phyloP scores from a whole-genome alignment of 768 basidiomycete genomes.

The Boletus rubescentipes region DNA sequence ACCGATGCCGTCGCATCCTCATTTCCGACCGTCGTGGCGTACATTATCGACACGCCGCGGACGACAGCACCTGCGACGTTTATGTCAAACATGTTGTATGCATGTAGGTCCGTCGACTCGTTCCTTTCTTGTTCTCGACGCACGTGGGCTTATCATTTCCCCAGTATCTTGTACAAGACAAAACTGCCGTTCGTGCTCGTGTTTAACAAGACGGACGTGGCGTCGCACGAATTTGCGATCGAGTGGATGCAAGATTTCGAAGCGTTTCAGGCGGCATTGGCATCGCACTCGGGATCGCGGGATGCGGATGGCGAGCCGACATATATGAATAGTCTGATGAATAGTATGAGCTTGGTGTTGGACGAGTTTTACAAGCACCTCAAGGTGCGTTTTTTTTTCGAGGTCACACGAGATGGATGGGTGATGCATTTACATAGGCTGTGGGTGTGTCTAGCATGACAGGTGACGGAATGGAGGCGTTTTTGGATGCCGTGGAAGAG shows the following conservation, averaged over 20 bases:
- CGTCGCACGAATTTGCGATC: slow-evolving; percentile 85
- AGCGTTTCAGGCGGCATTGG: slow-evolving; percentile 85
- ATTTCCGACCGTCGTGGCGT: slow-evolving; percentile 92
- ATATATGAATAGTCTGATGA: slow-evolving; percentile 99
- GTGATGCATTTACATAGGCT: slow-evolving; percentile 52
- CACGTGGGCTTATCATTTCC: background rate
- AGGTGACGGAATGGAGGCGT: slow-evolving; percentile 89
- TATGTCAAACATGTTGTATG: slow-evolving; percentile 99
- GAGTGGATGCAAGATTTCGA: slow-evolving; percentile 99
- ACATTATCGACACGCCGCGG: slow-evolving; percentile 95
- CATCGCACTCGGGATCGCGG: slow-evolving; percentile 61
- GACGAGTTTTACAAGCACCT: slow-evolving; percentile 98
- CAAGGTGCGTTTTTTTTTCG: slow-evolving; percentile 51
- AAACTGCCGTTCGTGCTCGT: slow-evolving; percentile 96
- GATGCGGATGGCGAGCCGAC: slow-evolving; percentile 89
- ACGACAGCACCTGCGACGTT: slow-evolving; percentile 95
- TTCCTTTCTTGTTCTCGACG: slow-evolving; percentile 1
- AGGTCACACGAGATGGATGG: background rate
- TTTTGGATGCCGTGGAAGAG: slow-evolving; percentile 88
- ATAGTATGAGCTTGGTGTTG: slow-evolving; percentile 95
- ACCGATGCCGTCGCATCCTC: slow-evolving; percentile 95
- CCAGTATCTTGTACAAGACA: slow-evolving; percentile 95
- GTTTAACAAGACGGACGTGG: slow-evolving; percentile 97
- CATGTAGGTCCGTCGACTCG: slow-evolving; percentile 70
- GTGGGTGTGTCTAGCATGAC: slow-evolving; percentile 97